Evolutionary conservation across 148 eudicot species (phyloP).

Genomic region (Heliamphora exappendiculata): DNA sequence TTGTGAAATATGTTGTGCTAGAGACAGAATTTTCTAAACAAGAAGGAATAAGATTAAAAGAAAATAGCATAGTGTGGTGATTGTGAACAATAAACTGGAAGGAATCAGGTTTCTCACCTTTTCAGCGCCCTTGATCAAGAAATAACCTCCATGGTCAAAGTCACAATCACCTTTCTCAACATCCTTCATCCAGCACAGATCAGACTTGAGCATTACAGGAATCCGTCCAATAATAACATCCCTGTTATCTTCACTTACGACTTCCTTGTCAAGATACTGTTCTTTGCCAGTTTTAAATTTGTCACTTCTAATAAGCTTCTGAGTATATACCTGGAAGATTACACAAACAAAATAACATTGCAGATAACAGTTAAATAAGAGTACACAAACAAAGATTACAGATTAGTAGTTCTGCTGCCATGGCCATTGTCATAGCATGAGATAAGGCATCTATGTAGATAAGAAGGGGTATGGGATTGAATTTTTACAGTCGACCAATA

Average conservation of each 20-base stretch:
- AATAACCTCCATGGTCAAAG: conserved; percentile 93
- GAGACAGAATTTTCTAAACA: neutral
- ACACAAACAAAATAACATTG: conserved; percentile 5
- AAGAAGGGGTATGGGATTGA: neutral
- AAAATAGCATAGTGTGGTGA: no score
- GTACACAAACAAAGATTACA: neutral
- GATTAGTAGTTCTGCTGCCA: neutral
- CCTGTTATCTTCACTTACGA: conserved; percentile 27
- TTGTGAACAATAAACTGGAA: no score
- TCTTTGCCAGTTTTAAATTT: conserved; percentile 74
- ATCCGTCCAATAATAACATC: conserved; percentile 65
- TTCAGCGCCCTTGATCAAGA: conserved; percentile 92
- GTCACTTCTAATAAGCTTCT: conserved; percentile 54
- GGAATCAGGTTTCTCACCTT: conserved; percentile 42
- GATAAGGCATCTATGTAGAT: neutral
- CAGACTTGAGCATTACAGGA: conserved; percentile 96
- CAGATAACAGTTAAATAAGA: neutral
- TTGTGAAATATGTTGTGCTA: neutral
- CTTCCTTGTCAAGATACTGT: conserved; percentile 37
- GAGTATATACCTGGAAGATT: conserved; percentile 56
- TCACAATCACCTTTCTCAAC: conserved; percentile 69
- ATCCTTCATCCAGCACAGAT: conserved; percentile 79
- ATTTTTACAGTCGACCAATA: neutral
- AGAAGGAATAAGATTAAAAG: neutral
- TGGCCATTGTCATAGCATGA: neutral